These are phyloP conservation scores for Luffa acutangula DNA, from an alignment of 306 rosid species.

Conservation along the genomic window DNA sequence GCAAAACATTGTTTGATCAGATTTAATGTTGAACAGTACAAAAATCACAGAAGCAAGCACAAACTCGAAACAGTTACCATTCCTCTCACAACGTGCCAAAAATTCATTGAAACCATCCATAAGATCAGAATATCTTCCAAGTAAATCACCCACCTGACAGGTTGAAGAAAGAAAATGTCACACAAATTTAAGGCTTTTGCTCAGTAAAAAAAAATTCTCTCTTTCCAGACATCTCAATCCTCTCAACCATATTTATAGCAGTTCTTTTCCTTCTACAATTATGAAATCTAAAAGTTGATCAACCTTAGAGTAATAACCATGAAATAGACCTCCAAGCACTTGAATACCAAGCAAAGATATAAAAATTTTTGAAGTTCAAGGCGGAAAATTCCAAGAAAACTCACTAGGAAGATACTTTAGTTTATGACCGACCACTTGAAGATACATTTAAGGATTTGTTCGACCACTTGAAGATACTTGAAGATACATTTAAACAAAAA, in stretches of 20 bases:
- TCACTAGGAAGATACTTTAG: background rate
- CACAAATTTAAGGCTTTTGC: constrained; percentile 11
- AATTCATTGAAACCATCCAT: constrained; percentile 87
- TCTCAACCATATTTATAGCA: background rate
- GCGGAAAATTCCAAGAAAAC: background rate
- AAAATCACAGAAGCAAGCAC: constrained; percentile 16
- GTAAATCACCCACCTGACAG: constrained; percentile 71
- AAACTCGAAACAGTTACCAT: constrained; percentile 47
- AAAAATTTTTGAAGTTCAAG: background rate
- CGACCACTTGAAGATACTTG: background rate
- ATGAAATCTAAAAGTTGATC: background rate
- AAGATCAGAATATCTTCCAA: constrained; percentile 77
- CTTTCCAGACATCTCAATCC: background rate
- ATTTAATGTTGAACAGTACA: constrained; percentile 12
- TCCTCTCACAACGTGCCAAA: constrained; percentile 80
- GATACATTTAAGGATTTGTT: background rate
- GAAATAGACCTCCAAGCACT: background rate
- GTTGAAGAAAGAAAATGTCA: background rate
- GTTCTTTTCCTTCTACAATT: background rate
- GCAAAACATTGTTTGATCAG: constrained; percentile 45
- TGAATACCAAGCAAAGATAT: background rate
- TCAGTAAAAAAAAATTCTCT: background rate
- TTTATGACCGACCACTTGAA: background rate
- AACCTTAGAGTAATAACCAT: background rate
- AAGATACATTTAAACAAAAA: no score